Evolutionary conservation across 352 stramenopile genomes (phyloP), one percentile per base, ranked within the genome.

Genomic region (Pythium vanterpoolii): DNA sequence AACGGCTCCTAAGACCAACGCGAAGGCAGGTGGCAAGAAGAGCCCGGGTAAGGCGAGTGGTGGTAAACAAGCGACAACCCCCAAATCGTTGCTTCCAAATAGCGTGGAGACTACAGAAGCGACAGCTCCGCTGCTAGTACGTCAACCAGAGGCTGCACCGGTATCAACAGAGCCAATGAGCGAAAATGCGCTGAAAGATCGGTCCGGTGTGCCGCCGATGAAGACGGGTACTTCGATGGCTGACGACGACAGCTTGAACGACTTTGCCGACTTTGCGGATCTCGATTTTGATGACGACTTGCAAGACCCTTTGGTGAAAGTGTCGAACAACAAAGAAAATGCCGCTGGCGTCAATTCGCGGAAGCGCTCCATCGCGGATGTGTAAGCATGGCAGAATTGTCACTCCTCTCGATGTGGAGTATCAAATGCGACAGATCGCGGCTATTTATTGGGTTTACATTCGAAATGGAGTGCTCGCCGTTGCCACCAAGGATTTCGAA

Each of bases 271-370:
- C 56, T 90, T 93, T 36, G 72, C 77, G 2, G 81, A 84, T 40
- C 71, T 93, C 27, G 79, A 89, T 60, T 88, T 93, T 55, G 73
- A 78, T 26, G 79, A 89, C 24, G 77, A 84, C n/a, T 62, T 88
- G 46, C 66, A 76, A 56, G 78, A 83, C 30, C 46, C 65, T 9
- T 56, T 74, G 27, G 55, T 62, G 40, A 76, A 72, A 51, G 70
- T 66, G 43, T 74, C 73, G 58, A 76, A 72, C 60, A 81, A 78
- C 68, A 91, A 87, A 64, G 81, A 89, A 34, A 88, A 89, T 65
- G 71, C 76, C 18, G 57, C 73, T 49, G 74, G 55, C 18, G 66
- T 73, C 56, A 71, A 75, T 54, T 28, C 71, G n/a, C 80, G 72
- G 53, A 88, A 91, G 72, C 79, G 78, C 40, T 75, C 75, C 50